These are phyloP conservation scores for Chrysosporium queenslandicum DNA, from an alignment of 2,329 filamentous ascomycete genomes.

Conservation along the genomic window DNA sequence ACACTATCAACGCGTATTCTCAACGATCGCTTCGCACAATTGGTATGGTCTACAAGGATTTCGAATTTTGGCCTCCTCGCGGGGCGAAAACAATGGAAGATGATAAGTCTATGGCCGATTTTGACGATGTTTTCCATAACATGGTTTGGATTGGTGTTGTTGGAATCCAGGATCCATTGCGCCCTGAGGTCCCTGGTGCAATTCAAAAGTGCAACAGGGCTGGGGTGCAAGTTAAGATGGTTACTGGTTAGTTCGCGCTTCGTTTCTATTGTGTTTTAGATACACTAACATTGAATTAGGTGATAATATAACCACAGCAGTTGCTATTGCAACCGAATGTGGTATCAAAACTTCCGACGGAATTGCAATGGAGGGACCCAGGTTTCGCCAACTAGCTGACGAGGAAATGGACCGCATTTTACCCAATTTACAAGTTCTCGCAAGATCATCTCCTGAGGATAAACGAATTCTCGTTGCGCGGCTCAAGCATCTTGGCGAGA, in stretches of 20 bases:
- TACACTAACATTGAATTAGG: slow-evolving; percentile 22
- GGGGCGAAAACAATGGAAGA: slow-evolving; percentile 49
- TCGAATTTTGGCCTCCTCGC: slow-evolving; percentile 55
- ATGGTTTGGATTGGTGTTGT: slow-evolving; percentile 65
- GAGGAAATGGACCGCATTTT: slow-evolving; percentile 50
- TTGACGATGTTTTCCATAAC: slow-evolving; percentile 58
- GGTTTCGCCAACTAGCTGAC: slow-evolving; percentile 53
- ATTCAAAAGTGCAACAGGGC: slow-evolving; percentile 58
- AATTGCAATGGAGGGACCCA: slow-evolving; percentile 59
- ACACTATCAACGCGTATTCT: slow-evolving; percentile 36
- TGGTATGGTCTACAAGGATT: slow-evolving; percentile 63
- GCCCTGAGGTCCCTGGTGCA: slow-evolving; percentile 56
- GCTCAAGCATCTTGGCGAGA: slow-evolving; percentile 54
- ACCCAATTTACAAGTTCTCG: slow-evolving; percentile 53
- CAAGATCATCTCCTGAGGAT: slow-evolving; percentile 56
- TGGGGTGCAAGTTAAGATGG: slow-evolving; percentile 63
- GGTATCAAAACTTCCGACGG: slow-evolving; percentile 54
- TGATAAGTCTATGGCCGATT: slow-evolving; percentile 52
- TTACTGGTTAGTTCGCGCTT: slow-evolving; percentile 41
- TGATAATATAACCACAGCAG: slow-evolving; percentile 62
- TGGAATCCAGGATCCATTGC: slow-evolving; percentile 65
- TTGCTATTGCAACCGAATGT: slow-evolving; percentile 63
- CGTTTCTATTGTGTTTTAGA: background rate
- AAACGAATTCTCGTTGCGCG: slow-evolving; percentile 54
- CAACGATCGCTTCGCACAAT: slow-evolving; percentile 61